phyloP scores from a whole-genome alignment of 2,329 filamentous ascomycete genomes.

The Biscogniauxia mediterranea region DNA sequence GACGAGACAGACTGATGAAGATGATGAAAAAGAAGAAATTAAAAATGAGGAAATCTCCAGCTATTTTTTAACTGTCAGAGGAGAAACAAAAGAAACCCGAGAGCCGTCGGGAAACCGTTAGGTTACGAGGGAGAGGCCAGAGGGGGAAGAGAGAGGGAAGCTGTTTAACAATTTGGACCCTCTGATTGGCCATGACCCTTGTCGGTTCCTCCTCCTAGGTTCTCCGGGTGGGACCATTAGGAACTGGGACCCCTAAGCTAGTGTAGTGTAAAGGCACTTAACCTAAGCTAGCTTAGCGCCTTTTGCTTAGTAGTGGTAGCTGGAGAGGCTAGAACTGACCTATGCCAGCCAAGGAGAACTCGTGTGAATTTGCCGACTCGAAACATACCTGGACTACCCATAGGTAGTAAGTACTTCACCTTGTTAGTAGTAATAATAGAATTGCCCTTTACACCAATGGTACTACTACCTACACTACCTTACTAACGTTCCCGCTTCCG shows the following conservation, averaged over 20 bases:
- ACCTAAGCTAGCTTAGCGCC: background rate
- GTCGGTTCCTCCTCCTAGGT: background rate
- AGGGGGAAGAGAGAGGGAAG: background rate
- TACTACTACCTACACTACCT: too few relatives aligned
- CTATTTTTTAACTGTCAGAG: background rate
- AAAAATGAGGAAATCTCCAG: slow-evolving; percentile 4
- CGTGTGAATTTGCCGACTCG: background rate
- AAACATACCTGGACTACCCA: background rate
- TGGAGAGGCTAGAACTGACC: background rate
- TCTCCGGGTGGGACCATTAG: background rate
- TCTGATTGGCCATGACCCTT: background rate
- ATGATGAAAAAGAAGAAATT: background rate
- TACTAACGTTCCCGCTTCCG: too few relatives aligned
- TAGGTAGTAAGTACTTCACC: too few relatives aligned
- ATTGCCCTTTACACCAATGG: too few relatives aligned
- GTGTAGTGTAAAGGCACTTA: background rate
- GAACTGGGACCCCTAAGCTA: background rate
- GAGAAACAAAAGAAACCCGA: background rate
- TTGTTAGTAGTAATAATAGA: too few relatives aligned
- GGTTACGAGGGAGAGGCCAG: background rate
- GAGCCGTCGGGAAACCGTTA: background rate
- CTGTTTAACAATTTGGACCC: background rate
- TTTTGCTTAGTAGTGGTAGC: background rate
- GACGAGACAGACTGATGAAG: slow-evolving; percentile 2
- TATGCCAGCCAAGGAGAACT: background rate